Evolutionary conservation across 225 moss, liverwort and hornwort genomes (phyloP), one percentile per base, ranked within the genome.

Genomic region (Pleurozium schreberi): DNA sequence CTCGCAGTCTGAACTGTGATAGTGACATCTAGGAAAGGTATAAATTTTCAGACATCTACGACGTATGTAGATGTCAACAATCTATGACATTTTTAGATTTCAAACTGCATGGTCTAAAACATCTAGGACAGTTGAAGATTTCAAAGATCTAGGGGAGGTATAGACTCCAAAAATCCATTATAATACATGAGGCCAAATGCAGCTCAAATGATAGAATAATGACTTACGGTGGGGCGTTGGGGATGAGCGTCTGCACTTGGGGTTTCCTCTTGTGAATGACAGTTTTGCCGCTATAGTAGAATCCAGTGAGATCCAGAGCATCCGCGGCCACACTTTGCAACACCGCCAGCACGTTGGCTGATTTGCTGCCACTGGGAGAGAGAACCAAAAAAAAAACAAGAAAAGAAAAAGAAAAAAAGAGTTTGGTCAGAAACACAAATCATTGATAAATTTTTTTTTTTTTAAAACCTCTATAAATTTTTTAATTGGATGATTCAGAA

Each of bases 281-380:
- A 14, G 94, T 91, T 87, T 97, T 99, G 33, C 99, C 99, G 83
- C 96, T 97, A 85, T 99, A 99, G 89, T 95, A 99, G 82, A 97
- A 95, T 68, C 99, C 97, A 26, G 99, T 99, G 83, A 97, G 93
- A 89, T 99, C 96, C 77, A 99, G 93, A 59, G 96, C 96, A 80
- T 97, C 96, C 47, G 95, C 94, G 52, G 99, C 99, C 22, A 99
- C 96, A 25, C 94, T 92, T 90, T 96, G 96, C 87, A 97, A 93
- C 49, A 99, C 99, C 76, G 95, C 95, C 88, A 99, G 91, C 86
- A 99, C 99, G 75, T 95, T 99, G 90, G 96, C 95, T 65, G 97
- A 96, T 89, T 99, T 97, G 93, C 96, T 96, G 94, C 94, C 93
- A 89, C 94, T 93, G 75, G 42, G 64, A 45, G 18, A 52, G 8